Evolutionary conservation across 129 eudicot genomes (phyloP).

Genomic region (Mikania micrantha): DNA sequence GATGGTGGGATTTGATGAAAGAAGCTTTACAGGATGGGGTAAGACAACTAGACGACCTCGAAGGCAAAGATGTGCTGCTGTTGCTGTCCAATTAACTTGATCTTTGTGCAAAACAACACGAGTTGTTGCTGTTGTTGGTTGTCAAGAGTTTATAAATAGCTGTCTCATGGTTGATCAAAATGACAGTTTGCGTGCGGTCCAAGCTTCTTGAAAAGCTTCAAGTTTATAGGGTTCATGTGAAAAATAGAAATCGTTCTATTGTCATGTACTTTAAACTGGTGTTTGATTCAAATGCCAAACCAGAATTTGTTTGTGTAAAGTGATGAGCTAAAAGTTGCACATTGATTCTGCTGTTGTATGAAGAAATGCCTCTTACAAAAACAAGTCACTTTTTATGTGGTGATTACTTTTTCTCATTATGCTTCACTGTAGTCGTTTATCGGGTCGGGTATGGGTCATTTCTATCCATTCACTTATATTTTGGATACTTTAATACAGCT

Average conservation of each 20-base stretch:
- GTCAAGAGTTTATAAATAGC: slow-evolving; percentile 28
- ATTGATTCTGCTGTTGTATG: not conserved
- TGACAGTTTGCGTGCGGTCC: too few species aligned
- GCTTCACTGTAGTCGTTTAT: too few species aligned
- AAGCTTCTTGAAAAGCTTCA: not conserved
- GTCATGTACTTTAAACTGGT: not conserved
- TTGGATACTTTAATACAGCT: too few species aligned
- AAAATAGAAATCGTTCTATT: not conserved
- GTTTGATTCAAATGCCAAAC: not conserved
- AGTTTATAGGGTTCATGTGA: not conserved
- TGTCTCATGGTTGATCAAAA: slow-evolving; percentile 28
- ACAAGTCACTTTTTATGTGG: not conserved
- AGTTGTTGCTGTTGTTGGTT: slow-evolving; percentile 45
- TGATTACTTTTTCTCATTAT: too few species aligned
- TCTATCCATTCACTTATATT: too few species aligned
- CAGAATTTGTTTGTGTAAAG: not conserved
- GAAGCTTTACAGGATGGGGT: slow-evolving; percentile 89
- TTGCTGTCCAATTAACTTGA: slow-evolving; percentile 53
- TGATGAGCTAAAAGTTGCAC: not conserved
- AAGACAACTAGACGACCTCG: slow-evolving; percentile 93
- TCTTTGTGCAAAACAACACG: slow-evolving; percentile 36
- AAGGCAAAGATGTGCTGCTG: slow-evolving; percentile 74
- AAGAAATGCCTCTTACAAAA: not conserved
- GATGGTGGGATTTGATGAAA: slow-evolving; percentile 64
- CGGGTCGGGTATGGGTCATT: too few species aligned